A percentile compares a stretch with the other conserved stretches of the same genome.
These are phyloP conservation scores for Plasmodium gaboni DNA, from an alignment of 169 alveolate genomes.

Conservation along the genomic window DNA sequence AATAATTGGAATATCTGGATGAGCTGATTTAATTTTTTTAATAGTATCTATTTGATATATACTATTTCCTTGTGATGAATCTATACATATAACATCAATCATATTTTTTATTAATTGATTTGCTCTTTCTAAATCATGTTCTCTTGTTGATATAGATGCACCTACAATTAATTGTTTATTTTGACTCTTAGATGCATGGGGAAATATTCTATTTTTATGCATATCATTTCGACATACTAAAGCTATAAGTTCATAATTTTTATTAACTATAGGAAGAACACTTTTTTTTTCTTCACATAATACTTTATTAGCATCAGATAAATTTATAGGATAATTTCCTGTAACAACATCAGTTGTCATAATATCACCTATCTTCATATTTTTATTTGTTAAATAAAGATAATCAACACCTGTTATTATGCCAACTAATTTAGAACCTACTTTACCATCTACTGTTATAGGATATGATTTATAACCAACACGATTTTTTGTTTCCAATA, in stretches of 20 bases:
- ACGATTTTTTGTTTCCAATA: slow-evolving; percentile 80
- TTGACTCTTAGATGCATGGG: slow-evolving; percentile 90
- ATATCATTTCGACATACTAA: slow-evolving; percentile 91
- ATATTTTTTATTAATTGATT: slow-evolving; percentile 79
- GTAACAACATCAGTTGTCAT: slow-evolving; percentile 89
- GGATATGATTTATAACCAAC: slow-evolving; percentile 89
- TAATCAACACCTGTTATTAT: slow-evolving; percentile 91
- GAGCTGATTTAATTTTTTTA: slow-evolving; percentile 88
- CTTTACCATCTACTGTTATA: slow-evolving; percentile 88
- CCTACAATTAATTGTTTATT: slow-evolving; percentile 92
- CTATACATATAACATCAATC: slow-evolving; percentile 90
- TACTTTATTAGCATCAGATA: slow-evolving; percentile 89
- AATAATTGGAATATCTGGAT: slow-evolving; percentile 90
- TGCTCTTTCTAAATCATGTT: slow-evolving; percentile 79
- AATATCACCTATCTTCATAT: slow-evolving; percentile 84
- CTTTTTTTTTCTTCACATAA: slow-evolving; percentile 88
- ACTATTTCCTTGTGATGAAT: slow-evolving; percentile 95
- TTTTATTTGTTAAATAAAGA: slow-evolving; percentile 88
- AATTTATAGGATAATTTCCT: slow-evolving; percentile 88
- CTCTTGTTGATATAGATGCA: slow-evolving; percentile 89
- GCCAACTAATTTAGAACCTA: slow-evolving; percentile 91
- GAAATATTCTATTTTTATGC: slow-evolving; percentile 90
- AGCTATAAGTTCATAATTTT: slow-evolving; percentile 88
- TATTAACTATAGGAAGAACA: slow-evolving; percentile 91
- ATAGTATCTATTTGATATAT: slow-evolving; percentile 91